phyloP scores from a whole-genome alignment of 257 asterid genomes.

The Rauvolfia tetraphylla region DNA sequence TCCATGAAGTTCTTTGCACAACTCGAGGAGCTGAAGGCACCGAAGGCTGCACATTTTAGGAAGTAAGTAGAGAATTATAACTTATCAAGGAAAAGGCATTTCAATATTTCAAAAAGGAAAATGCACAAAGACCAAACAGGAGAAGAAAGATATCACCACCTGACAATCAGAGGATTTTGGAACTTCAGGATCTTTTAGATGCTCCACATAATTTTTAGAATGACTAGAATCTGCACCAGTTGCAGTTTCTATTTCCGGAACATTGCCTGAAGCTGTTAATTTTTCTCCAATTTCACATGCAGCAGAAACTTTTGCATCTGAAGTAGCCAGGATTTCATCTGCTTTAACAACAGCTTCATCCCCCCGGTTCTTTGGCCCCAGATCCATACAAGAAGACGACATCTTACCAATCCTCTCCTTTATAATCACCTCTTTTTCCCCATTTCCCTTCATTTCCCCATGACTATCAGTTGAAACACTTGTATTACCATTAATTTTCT shows the following conservation, averaged over 20 bases:
- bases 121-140: constrained; percentile 6
- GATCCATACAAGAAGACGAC: neutral
- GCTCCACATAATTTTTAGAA: constrained; percentile 10
- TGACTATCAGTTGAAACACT: constrained; percentile 20
- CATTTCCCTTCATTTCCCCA: constrained; percentile 15
- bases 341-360: constrained; percentile 15
- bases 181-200: constrained; percentile 30
- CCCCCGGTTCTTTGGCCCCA: constrained; percentile 2
- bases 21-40: constrained; percentile 28
- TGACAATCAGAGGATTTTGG: constrained; percentile 24
- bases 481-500: constrained; percentile 17
- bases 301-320: constrained; percentile 21
- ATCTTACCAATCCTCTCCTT: constrained; percentile 7
- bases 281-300: constrained; percentile 21
- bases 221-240: constrained; percentile 11
- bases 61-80: neutral
- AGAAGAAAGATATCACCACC: constrained; percentile 33
- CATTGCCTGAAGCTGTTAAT: constrained; percentile 12
- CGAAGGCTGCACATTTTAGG: constrained; percentile 40
- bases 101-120: constrained; percentile 1
- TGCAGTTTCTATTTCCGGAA: constrained; percentile 14
- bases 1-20: constrained; percentile 55
- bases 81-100: constrained; percentile 5
- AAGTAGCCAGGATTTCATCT: constrained; percentile 5
- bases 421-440: constrained; percentile 11